A percentile compares a stretch with the other conserved stretches of the same genome.
These are phyloP conservation scores for Syzygium aromaticum DNA, from an alignment of 345 rosid species.

Conservation along the genomic window DNA sequence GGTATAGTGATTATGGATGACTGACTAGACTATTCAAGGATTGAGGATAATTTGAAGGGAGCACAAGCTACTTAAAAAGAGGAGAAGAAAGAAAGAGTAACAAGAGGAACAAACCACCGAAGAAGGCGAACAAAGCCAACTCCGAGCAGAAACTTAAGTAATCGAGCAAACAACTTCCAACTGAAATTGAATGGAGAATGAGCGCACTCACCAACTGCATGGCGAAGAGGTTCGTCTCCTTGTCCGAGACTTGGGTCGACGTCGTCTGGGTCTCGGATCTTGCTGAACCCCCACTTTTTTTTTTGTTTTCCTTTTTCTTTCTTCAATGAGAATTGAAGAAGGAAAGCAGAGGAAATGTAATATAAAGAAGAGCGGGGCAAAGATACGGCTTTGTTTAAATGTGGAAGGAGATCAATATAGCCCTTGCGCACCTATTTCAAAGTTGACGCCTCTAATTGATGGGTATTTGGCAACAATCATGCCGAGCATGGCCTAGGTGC, in stretches of 20 bases:
- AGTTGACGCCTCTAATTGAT: slow-evolving; percentile 67
- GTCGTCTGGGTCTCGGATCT: slow-evolving; percentile 51
- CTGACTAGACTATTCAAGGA: too few relatives aligned
- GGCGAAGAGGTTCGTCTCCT: slow-evolving; percentile 53
- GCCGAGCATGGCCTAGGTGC: slow-evolving; percentile 57
- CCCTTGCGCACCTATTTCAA: slow-evolving; percentile 1
- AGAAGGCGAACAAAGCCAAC: too few relatives aligned
- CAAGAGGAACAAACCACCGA: too few relatives aligned
- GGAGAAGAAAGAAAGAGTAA: too few relatives aligned
- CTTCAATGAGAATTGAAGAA: neutral
- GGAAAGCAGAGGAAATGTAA: neutral
- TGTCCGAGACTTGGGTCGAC: slow-evolving; percentile 49
- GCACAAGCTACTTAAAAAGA: too few relatives aligned
- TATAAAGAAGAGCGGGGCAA: neutral
- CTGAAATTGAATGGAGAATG: slow-evolving; percentile 30
- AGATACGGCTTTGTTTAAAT: neutral
- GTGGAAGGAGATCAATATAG: too few relatives aligned
- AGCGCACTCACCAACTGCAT: slow-evolving; percentile 28
- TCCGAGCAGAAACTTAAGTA: neutral
- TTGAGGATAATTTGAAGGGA: too few relatives aligned
- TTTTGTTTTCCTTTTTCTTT: neutral
- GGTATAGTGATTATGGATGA: too few relatives aligned
- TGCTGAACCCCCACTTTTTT: slow-evolving; percentile 46
- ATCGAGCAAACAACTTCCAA: too few relatives aligned
- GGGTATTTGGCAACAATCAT: slow-evolving; percentile 69